phyloP scores from a whole-genome alignment of 257 asterid genomes.

The Primulina huaijiensis region DNA sequence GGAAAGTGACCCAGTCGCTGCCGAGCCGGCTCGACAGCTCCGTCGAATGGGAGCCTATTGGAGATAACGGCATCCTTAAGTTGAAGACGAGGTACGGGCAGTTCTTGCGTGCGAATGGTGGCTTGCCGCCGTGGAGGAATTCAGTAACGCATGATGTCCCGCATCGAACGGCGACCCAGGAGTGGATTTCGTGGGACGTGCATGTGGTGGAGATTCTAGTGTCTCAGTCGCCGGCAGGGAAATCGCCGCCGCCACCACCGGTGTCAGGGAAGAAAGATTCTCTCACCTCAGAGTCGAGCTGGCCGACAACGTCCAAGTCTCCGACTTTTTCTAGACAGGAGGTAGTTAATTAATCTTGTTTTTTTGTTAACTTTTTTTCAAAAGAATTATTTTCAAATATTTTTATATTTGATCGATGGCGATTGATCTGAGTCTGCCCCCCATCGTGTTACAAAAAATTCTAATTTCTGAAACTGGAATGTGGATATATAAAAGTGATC shows the following conservation, averaged over 20 bases:
- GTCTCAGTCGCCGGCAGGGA: constrained; percentile 37
- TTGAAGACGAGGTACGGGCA: constrained; percentile 87
- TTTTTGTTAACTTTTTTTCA: neutral
- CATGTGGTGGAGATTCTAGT: constrained; percentile 59
- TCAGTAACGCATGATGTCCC: constrained; percentile 91
- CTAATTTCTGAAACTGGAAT: no score
- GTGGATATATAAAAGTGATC: no score
- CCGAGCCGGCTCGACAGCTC: constrained; percentile 78
- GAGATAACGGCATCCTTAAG: constrained; percentile 61
- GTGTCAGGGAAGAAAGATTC: constrained; percentile 40
- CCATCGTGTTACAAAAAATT: no score
- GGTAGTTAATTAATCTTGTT: constrained; percentile 32
- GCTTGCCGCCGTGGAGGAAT: constrained; percentile 93
- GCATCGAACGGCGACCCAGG: constrained; percentile 71
- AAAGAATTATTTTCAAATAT: no score
- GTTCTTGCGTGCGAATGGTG: constrained; percentile 80
- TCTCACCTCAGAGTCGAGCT: constrained; percentile 48
- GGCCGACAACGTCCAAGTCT: constrained; percentile 54
- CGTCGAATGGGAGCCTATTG: constrained; percentile 89
- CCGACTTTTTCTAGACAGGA: constrained; percentile 66
- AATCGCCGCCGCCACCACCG: constrained; percentile 27
- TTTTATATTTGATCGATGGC: no score
- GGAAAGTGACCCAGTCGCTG: constrained; percentile 59
- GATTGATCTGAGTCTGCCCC: no score
- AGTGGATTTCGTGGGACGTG: constrained; percentile 86